Conservation (phyloP, 2,329 filamentous ascomycete species). For the Teratosphaeria viscida region DNA sequence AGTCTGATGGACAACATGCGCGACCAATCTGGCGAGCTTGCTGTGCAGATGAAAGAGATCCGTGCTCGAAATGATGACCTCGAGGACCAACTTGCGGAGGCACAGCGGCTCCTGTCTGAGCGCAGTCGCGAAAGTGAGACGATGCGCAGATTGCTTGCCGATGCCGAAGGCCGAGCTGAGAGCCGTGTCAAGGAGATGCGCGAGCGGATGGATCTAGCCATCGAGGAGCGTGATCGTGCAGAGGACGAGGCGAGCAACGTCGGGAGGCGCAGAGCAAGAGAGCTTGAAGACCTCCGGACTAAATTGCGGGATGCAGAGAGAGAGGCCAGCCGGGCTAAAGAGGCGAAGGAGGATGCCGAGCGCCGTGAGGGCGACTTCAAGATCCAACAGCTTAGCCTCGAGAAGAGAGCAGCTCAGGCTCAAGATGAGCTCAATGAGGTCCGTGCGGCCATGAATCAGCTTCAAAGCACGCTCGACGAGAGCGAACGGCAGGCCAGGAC, state of each 20-base stretch:
- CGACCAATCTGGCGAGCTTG: slow-evolving; percentile 79
- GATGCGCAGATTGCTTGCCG: slow-evolving; percentile 78
- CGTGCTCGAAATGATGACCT: slow-evolving; percentile 71
- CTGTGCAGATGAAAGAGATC: slow-evolving; percentile 83
- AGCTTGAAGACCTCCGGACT: slow-evolving; percentile 74
- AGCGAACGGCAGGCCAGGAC: slow-evolving; percentile 76
- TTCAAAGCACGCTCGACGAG: slow-evolving; percentile 73
- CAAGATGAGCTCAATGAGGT: slow-evolving; percentile 66
- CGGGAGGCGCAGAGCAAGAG: slow-evolving; percentile 64
- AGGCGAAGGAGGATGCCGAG: slow-evolving; percentile 71
- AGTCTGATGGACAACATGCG: slow-evolving; percentile 84
- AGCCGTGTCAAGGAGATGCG: slow-evolving; percentile 78
- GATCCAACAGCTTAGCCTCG: slow-evolving; percentile 62
- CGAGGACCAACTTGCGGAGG: slow-evolving; percentile 85
- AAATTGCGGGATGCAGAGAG: slow-evolving; percentile 74
- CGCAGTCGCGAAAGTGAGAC: slow-evolving; percentile 87
- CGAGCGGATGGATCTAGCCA: slow-evolving; percentile 72
- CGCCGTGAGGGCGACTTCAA: slow-evolving; percentile 64
- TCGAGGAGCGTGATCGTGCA: slow-evolving; percentile 87
- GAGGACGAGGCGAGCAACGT: slow-evolving; percentile 81
- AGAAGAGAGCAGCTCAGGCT: slow-evolving; percentile 57
- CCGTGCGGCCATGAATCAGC: slow-evolving; percentile 62
- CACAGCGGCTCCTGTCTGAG: slow-evolving; percentile 75
- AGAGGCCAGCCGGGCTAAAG: slow-evolving; percentile 56
- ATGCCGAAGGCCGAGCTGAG: slow-evolving; percentile 77